Conservation (phyloP, 2,329 filamentous ascomycete species). For the Chaetomium sp. region DNA sequence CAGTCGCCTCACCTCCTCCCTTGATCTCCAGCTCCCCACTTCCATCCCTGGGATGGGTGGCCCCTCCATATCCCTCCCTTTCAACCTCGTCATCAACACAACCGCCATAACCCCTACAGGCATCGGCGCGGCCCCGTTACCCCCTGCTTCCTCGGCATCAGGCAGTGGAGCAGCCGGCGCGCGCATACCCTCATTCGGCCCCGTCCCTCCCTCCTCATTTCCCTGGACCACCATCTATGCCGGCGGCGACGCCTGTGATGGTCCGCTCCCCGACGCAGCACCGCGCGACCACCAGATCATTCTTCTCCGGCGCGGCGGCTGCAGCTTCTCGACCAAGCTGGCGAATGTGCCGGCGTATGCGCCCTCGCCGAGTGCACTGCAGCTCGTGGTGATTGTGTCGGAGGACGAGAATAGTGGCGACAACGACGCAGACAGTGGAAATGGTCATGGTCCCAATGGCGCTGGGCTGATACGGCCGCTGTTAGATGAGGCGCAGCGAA, state of each 20-base stretch:
- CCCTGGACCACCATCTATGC: conserved; percentile 67
- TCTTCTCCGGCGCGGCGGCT: conserved; percentile 73
- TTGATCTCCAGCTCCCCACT: conserved; percentile 28
- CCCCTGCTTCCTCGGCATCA: conserved; percentile 34
- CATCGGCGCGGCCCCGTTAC: conserved; percentile 45
- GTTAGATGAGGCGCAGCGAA: conserved; percentile 67
- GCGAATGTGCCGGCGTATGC: conserved; percentile 75
- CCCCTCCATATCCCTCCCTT: conserved; percentile 13
- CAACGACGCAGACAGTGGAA: conserved; percentile 18
- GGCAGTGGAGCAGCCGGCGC: not conserved
- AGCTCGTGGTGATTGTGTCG: conserved; percentile 74
- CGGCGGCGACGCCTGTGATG: conserved; percentile 61
- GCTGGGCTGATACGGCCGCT: conserved; percentile 50
- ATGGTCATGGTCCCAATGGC: conserved; percentile 15
- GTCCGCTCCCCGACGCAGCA: conserved; percentile 45
- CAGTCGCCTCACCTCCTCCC: conserved; percentile 39
- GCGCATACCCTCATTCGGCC: conserved; percentile 24
- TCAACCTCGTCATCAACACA: conserved; percentile 32
- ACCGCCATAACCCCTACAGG: conserved; percentile 32
- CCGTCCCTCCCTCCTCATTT: conserved; percentile 39
- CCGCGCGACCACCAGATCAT: conserved; percentile 65
- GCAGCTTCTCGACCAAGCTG: conserved; percentile 78
- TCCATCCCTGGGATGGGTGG: conserved; percentile 5
- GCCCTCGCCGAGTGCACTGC: conserved; percentile 54
- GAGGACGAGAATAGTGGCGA: conserved; percentile 41